phyloP scores from a whole-genome alignment of 805 yeast genomes.

The Ogataea paradorogensis region DNA sequence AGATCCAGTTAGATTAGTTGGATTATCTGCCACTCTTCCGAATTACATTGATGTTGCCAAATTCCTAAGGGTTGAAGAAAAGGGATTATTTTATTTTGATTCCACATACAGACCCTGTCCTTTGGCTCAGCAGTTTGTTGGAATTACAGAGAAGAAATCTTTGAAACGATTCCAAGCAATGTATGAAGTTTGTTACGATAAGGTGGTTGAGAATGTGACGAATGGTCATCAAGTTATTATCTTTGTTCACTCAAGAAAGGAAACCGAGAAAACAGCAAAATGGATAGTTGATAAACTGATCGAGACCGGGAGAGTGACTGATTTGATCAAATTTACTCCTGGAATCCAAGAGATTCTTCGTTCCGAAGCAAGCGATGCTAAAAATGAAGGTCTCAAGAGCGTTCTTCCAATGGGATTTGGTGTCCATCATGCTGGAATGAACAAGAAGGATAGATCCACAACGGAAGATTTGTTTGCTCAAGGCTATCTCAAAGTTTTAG shows the following conservation, averaged over 20 bases:
- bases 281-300: constrained; percentile 61
- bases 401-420: constrained; percentile 75
- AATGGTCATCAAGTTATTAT: constrained; percentile 78
- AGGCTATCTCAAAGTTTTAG: constrained; percentile 78
- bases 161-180: constrained; percentile 75
- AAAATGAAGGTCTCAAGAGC: constrained; percentile 52
- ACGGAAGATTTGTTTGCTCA: constrained; percentile 88
- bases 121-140: constrained; percentile 80
- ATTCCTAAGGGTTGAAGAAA: constrained; percentile 64
- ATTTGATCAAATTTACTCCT: constrained; percentile 43
- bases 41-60: constrained; percentile 83
- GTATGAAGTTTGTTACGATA: constrained; percentile 88
- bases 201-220: constrained; percentile 58
- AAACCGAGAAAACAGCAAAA: constrained; percentile 79
- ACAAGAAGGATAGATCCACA: constrained; percentile 65
- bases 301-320: constrained; percentile 50
- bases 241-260: constrained; percentile 93
- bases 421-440: constrained; percentile 88
- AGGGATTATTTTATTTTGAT: constrained; percentile 78
- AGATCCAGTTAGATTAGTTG: constrained; percentile 63
- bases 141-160: constrained; percentile 80
- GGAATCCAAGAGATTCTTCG: constrained; percentile 63
- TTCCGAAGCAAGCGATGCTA: constrained; percentile 57
- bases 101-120: constrained; percentile 90
- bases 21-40: constrained; percentile 90